phyloP scores from a whole-genome alignment of 164 flowering plant genomes.

The Magnolia kwangsiensis region DNA sequence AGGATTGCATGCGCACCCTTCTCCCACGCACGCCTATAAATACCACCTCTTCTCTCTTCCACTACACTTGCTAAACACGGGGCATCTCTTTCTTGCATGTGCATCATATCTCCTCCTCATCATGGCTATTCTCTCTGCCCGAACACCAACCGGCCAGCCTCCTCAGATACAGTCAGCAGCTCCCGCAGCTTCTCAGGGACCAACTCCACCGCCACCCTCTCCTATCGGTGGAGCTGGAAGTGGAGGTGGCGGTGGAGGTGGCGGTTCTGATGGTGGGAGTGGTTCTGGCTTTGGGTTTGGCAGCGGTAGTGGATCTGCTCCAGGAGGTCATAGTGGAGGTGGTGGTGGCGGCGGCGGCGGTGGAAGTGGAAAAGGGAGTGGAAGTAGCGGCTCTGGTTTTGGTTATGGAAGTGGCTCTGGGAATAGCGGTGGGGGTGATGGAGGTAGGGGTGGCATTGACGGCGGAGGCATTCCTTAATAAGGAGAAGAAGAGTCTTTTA shows the following conservation, averaged over 20 bases:
- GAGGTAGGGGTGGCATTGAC: not conserved
- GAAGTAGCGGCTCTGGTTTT: not conserved
- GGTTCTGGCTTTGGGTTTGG: not conserved
- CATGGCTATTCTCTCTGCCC: not conserved
- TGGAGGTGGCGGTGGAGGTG: not conserved
- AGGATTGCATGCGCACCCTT: not conserved
- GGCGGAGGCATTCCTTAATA: not conserved
- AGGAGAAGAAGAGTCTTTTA: too few species aligned
- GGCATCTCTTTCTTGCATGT: not conserved
- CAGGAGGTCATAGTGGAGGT: not conserved
- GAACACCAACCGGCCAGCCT: not conserved
- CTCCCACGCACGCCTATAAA: not conserved
- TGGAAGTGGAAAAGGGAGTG: not conserved
- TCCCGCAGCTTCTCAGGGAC: not conserved
- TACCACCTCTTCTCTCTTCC: not conserved
- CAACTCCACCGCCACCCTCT: not conserved
- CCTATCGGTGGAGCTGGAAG: not conserved
- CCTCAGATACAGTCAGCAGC: not conserved
- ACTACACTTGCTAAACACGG: not conserved
- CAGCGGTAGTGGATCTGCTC: not conserved
- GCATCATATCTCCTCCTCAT: not conserved
- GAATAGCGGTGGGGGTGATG: not conserved
- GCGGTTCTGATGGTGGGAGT: not conserved
- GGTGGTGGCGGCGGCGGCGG: not conserved
- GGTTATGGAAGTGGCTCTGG: not conserved